These are phyloP conservation scores for Daedalea quercina DNA, from an alignment of 768 basidiomycete genomes.

Conservation along the genomic window DNA sequence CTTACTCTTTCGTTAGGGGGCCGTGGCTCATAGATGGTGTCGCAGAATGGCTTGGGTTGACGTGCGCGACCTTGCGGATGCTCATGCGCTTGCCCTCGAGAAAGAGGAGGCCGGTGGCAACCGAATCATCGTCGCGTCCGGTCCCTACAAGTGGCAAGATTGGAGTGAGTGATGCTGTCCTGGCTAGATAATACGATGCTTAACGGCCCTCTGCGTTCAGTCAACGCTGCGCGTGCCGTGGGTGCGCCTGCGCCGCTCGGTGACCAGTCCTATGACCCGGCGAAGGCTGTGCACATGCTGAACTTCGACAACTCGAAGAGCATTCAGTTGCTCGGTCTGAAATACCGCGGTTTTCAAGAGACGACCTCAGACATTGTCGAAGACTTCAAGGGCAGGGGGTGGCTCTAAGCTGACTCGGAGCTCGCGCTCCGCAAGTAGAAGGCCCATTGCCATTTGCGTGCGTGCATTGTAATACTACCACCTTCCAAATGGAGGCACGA, in stretches of 20 bases:
- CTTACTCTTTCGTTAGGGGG: not conserved
- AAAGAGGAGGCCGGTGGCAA: slow-evolving; percentile 47
- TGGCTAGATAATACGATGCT: not conserved
- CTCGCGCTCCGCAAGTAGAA: no score
- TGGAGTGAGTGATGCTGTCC: slow-evolving; percentile 10
- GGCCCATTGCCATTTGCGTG: no score
- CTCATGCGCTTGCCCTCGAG: slow-evolving; percentile 46
- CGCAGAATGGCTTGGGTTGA: slow-evolving; percentile 25
- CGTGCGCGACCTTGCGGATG: slow-evolving; percentile 49
- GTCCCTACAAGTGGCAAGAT: slow-evolving; percentile 19
- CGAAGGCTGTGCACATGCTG: slow-evolving; percentile 16
- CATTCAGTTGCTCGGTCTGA: slow-evolving; percentile 14
- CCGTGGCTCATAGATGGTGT: not conserved
- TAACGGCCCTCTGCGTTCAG: not conserved
- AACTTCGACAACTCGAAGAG: slow-evolving; percentile 31
- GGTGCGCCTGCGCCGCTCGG: slow-evolving; percentile 5
- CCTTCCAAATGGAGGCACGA: no score
- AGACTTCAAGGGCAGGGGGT: slow-evolving; percentile 19
- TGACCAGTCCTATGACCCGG: slow-evolving; percentile 12
- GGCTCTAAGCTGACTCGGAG: slow-evolving; percentile 6
- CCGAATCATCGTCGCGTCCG: slow-evolving; percentile 44
- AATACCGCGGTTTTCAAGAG: slow-evolving; percentile 15
- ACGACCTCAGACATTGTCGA: slow-evolving; percentile 14
- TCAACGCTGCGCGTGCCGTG: slow-evolving; percentile 6
- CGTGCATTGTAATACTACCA: not conserved